A percentile compares a stretch with the other conserved stretches of the same genome.
These are phyloP conservation scores for Suhomyces choctaworum DNA, from an alignment of 1,139 yeast species.

Conservation along the genomic window DNA sequence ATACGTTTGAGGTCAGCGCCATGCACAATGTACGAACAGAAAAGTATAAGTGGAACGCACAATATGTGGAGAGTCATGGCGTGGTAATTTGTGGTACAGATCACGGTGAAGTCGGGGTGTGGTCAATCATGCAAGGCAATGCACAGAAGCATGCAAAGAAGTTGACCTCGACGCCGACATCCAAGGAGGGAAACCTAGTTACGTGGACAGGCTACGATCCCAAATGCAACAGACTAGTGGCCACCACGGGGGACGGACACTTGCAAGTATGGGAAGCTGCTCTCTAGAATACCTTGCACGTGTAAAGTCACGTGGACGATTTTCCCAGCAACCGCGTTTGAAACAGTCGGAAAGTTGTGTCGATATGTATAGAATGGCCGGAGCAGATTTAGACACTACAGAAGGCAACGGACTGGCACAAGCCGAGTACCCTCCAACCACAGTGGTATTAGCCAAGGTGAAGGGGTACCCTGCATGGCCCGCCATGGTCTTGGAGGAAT, in stretches of 20 bases:
- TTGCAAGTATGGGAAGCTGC: constrained; percentile 30
- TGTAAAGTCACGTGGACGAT: not conserved
- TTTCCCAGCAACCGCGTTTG: too few species aligned
- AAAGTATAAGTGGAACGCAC: constrained; percentile 4
- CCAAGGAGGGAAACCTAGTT: constrained; percentile 2
- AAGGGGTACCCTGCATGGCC: constrained; percentile 86
- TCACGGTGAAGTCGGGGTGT: constrained; percentile 1
- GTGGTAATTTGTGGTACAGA: constrained; percentile 6
- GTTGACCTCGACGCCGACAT: not conserved
- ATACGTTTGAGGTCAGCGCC: not conserved
- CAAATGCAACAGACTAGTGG: constrained; percentile 19
- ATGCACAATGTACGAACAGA: not conserved
- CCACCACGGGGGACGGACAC: constrained; percentile 23
- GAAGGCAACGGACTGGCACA: not conserved
- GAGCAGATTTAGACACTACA: not conserved
- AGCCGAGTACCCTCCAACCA: constrained; percentile 10
- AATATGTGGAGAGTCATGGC: constrained; percentile 3
- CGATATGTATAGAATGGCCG: constrained; percentile 1
- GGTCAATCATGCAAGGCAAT: constrained; percentile 5
- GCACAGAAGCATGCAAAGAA: not conserved
- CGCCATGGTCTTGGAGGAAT: constrained; percentile 66
- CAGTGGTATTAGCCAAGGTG: constrained; percentile 67
- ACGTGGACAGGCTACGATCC: constrained; percentile 14
- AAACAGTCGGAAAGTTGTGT: not conserved
- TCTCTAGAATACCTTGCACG: too few species aligned